Conservation (phyloP, 768 basidiomycete genomes). For the Mycena olivaceomarginata region DNA sequence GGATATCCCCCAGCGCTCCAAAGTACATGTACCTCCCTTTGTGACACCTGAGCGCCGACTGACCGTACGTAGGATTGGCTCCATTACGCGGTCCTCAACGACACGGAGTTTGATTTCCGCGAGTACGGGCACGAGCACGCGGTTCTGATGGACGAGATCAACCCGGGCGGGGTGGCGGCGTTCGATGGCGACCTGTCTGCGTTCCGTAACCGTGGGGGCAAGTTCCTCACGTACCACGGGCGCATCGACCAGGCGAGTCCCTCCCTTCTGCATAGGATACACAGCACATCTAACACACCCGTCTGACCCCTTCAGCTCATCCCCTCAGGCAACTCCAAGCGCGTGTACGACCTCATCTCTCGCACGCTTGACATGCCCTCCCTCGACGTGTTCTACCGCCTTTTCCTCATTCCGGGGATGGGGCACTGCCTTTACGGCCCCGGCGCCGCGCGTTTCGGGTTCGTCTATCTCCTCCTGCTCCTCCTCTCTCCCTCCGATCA, state of each 20-base stretch:
- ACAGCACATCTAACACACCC: too few species aligned
- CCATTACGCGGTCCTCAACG: constrained; percentile 39
- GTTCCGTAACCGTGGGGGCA: constrained; percentile 48
- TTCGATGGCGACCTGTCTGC: constrained; percentile 7
- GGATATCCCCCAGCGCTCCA: background rate
- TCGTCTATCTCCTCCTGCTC: too few species aligned
- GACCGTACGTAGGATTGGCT: constrained; percentile 29
- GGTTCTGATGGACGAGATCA: constrained; percentile 14
- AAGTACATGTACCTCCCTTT: background rate
- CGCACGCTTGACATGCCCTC: too few species aligned
- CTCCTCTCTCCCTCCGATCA: too few species aligned
- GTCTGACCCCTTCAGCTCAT: too few species aligned
- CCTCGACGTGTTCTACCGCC: too few species aligned
- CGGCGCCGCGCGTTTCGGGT: too few species aligned
- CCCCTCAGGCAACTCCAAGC: too few species aligned
- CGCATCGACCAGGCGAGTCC: constrained; percentile 27
- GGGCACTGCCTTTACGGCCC: too few species aligned
- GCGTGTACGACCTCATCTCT: too few species aligned
- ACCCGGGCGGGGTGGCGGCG: constrained; percentile 22
- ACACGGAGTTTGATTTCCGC: constrained; percentile 21
- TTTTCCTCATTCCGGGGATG: too few species aligned
- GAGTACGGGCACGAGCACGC: constrained; percentile 23
- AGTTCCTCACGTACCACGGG: constrained; percentile 51
- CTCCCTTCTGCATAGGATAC: too few species aligned
- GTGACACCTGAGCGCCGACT: background rate